Evolutionary conservation across 1,139 yeast species (phyloP).

Genomic region (Debaryomycetaceae sp.): DNA sequence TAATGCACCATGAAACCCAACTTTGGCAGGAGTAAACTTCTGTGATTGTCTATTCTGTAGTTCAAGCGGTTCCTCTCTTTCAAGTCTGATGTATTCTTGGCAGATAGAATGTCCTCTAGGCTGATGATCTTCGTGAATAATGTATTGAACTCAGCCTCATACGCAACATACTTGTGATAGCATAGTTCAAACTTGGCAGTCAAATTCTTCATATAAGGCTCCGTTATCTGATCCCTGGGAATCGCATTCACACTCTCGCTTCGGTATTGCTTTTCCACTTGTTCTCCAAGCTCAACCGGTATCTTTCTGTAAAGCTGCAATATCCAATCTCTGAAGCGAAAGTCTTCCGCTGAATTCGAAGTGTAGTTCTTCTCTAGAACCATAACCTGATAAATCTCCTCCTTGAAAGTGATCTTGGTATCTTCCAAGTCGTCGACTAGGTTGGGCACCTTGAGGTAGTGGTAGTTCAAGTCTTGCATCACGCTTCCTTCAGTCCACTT

Average conservation of each 20-base stretch:
- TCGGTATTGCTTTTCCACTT: slow-evolving; percentile 32
- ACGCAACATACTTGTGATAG: slow-evolving; percentile 37
- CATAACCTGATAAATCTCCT: slow-evolving; percentile 60
- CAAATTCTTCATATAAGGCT: slow-evolving; percentile 30
- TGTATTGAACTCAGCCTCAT: slow-evolving; percentile 39
- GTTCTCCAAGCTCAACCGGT: slow-evolving; percentile 34
- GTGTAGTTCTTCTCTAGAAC: slow-evolving; percentile 40
- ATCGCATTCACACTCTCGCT: slow-evolving; percentile 18
- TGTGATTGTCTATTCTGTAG: slow-evolving; percentile 22
- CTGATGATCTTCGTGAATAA: slow-evolving; percentile 29
- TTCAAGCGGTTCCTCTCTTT: slow-evolving; percentile 27
- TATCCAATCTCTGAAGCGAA: slow-evolving; percentile 42
- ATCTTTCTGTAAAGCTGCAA: slow-evolving; percentile 26
- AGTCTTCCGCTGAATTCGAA: slow-evolving; percentile 27
- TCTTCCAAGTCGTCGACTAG: slow-evolving; percentile 65
- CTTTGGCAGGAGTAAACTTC: slow-evolving; percentile 20
- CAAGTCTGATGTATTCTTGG: slow-evolving; percentile 19
- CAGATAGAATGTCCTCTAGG: slow-evolving; percentile 41
- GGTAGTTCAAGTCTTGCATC: slow-evolving; percentile 34
- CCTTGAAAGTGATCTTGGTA: slow-evolving; percentile 58
- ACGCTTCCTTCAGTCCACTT: slow-evolving; percentile 49
- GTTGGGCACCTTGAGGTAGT: slow-evolving; percentile 55
- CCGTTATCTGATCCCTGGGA: slow-evolving; percentile 36
- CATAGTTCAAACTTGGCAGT: slow-evolving; percentile 37
- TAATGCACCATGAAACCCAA: slow-evolving; percentile 31